phyloP scores from a whole-genome alignment of 805 yeast species.

The Saccharomycopsis sp. region DNA sequence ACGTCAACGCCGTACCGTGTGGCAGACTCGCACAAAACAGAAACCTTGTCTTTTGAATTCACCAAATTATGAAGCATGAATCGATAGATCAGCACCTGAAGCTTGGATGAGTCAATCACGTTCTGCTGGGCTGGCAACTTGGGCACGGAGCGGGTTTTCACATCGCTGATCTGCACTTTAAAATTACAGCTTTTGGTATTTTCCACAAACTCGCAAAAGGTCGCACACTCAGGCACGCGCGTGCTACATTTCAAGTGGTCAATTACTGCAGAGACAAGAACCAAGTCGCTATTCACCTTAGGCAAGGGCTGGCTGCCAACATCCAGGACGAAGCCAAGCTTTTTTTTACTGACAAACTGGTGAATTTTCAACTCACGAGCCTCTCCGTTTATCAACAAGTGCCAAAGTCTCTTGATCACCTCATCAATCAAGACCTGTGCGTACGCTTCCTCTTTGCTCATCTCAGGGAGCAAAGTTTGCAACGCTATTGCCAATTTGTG shows the following conservation, averaged over 20 bases:
- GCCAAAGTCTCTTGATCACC: conserved; percentile 33
- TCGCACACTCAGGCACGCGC: conserved; percentile 19
- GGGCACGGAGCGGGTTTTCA: conserved; percentile 47
- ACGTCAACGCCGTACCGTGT: conserved; percentile 36
- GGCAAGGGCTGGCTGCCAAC: too few species aligned
- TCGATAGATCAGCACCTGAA: conserved; percentile 57
- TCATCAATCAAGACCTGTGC: conserved; percentile 35
- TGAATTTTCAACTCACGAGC: conserved; percentile 59
- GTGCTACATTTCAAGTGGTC: conserved; percentile 33
- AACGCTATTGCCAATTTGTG: conserved; percentile 7
- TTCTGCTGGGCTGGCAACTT: conserved; percentile 40
- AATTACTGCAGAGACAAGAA: conserved; percentile 55
- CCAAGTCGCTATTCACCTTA: conserved; percentile 27
- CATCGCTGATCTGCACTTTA: conserved; percentile 41
- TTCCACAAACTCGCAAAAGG: conserved; percentile 21
- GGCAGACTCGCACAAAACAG: conserved; percentile 38
- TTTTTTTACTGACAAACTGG: conserved; percentile 35
- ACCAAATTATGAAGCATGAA: conserved; percentile 33
- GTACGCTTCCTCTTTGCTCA: conserved; percentile 22
- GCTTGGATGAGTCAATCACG: conserved; percentile 39
- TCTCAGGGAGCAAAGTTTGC: conserved; percentile 4
- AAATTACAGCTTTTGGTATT: conserved; percentile 25
- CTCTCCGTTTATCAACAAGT: conserved; percentile 38
- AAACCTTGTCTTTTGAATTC: conserved; percentile 29
- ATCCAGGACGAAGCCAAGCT: conserved; percentile 1